Base-by-base conservation (phyloP, 2,329 filamentous ascomycete genomes). In the Penicillium hordei region DNA sequence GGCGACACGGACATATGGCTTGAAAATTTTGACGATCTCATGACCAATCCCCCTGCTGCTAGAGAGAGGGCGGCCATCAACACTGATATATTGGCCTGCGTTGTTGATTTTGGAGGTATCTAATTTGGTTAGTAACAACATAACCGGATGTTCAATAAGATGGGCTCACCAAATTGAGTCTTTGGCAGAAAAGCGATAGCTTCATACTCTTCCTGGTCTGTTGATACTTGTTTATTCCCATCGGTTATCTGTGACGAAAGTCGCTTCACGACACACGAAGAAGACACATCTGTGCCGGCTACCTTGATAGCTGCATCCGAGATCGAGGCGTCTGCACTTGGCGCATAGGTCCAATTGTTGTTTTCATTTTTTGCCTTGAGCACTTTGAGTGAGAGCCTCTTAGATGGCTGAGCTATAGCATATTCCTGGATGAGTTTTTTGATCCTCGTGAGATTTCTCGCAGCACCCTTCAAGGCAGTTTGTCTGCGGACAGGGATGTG, bases 361-460 rank as follows among this genome's bases (percentile, higher is more conserved):
- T 81, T 81, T 61, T 87, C 81, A 64, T 85, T 87, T 69, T 86
- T 86, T 2, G 78, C 82, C 68, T 85, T 83, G 21, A 88, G 61
- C 0, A 80, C 73, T 57, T 77, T 82, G n/a, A 85, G 65, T 1
- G 81, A 82, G 27, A 88, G 76, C 13, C 85, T 76, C n/a, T 82
- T 78, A 10, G 75, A 69, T 5, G 83, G 83, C 57, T 83, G 78
- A 17, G 85, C 82, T 40, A 88, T 76, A 10, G 84, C 83, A 71
- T 87, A 89, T 2, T 79, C 74, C 64, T 86, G 82, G 42, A 89
- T 67, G 23, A 84, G 60, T 25, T 76, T 77, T 67, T 80, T 83
- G 52, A 87, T 77, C 49, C 77, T 81, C 5, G 74, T 70, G 4
- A 87, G 65, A 8, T 71, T 79, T 61, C 81, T 85, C 12, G 77